Base-by-base conservation (phyloP, 352 stramenopile species). In the Phytophthora niederhauseri region DNA sequence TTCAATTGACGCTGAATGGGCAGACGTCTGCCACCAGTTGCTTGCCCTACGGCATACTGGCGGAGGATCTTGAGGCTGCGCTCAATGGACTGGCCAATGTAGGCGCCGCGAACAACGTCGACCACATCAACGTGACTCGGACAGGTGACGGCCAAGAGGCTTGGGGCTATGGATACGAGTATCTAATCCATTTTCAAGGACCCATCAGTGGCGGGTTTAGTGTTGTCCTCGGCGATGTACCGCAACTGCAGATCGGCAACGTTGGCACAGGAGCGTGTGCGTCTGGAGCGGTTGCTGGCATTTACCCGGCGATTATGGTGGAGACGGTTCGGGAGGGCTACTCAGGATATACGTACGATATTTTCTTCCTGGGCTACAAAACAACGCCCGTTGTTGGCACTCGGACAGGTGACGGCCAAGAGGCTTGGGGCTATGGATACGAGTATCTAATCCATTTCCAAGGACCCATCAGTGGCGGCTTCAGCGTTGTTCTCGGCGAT, bases 81-180 rank as follows among this genome's bases (percentile, higher is more conserved):
- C 61, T 97, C 50, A 95, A 95, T 61, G 51, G 64, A 8, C 48
- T 97, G 57, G 70, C 52, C 50, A 87, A 82, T 57, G 58, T 96
- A 0, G 65, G 34, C 1, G 51, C 55, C 4, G 48, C 59, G 22
- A 54, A 73, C 60, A 46, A 30, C 6, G 70, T 77, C 1, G 22
- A 74, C 7, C 80, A 95, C 52, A 78, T 95, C 9, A 79, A 82
- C 28, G 85, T 94, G 1, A 92, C 84, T 1, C 78, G 85, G 0
- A 66, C 80, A 1, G 87, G 87, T 3, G 87, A 94, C 43, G 87
- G 84, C 0, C 80, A 86, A 8, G 81, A 86, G 1, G 66, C 66
- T 6, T 93, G 79, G 83, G 87, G 87, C 6, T 95, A 90, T 64
- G 87, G 87, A 1, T 95, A 87, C 59, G 81, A 94, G 61, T 95